Conservation (phyloP, 352 stramenopile species). For the Phytophthora cryptogea region DNA sequence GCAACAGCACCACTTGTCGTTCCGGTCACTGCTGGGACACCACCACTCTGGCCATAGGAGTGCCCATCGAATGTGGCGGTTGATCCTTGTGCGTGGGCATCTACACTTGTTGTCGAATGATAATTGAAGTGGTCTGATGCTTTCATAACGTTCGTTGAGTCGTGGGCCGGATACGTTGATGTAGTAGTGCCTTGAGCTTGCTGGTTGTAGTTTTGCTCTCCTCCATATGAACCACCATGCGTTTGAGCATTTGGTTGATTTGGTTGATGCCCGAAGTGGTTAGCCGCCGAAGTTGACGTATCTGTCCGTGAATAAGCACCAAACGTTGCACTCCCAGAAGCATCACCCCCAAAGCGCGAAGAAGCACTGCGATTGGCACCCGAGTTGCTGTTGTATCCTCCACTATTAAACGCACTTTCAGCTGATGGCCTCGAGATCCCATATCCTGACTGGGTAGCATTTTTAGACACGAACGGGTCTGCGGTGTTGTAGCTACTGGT, state of each 20-base stretch:
- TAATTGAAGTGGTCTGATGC: slow-evolving; percentile 9
- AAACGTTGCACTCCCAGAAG: slow-evolving; percentile 36
- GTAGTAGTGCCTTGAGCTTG: slow-evolving; percentile 13
- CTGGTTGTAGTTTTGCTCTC: slow-evolving; percentile 21
- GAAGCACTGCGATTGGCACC: slow-evolving; percentile 12
- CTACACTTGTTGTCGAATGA: slow-evolving; percentile 9
- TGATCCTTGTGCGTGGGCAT: slow-evolving; percentile 8
- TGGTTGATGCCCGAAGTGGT: slow-evolving; percentile 24
- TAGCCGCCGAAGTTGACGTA: slow-evolving; percentile 1
- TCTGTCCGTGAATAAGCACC: slow-evolving; percentile 17
- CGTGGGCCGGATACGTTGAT: slow-evolving; percentile 17
- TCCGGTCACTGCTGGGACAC: slow-evolving; percentile 2
- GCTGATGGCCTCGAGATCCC: slow-evolving; percentile 22
- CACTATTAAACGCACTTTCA: slow-evolving; percentile 21
- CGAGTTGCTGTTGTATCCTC: slow-evolving; percentile 6
- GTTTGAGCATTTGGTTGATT: slow-evolving; percentile 11
- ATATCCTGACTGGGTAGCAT: slow-evolving; percentile 28
- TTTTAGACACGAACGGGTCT: slow-evolving; percentile 29
- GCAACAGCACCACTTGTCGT: slow-evolving; percentile 4
- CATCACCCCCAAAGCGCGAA: slow-evolving; percentile 30
- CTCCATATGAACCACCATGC: slow-evolving; percentile 15
- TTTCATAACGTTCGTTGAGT: slow-evolving; percentile 4
- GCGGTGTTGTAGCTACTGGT: slow-evolving; percentile 15
- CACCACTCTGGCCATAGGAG: slow-evolving; percentile 18
- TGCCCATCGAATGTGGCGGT: slow-evolving; percentile 14